These are phyloP conservation scores for Lachnellula subtilissima DNA, from an alignment of 2,329 filamentous ascomycete genomes.

Conservation along the genomic window DNA sequence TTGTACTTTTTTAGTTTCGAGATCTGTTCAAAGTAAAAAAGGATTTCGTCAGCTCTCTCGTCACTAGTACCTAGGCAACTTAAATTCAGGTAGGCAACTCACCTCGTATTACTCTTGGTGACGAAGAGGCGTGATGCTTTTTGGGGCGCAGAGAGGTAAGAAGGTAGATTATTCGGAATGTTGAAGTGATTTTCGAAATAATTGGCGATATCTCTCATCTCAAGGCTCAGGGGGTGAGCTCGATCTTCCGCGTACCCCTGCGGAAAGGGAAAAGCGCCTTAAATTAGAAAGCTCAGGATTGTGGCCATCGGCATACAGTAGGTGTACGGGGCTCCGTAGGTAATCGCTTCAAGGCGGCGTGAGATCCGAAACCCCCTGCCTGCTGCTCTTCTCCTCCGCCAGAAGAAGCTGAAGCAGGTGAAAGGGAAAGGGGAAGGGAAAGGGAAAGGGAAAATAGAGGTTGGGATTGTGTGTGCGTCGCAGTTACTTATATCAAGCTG, in stretches of 20 bases:
- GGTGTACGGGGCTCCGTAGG: no score
- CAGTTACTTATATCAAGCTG: neutral
- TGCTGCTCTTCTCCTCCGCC: neutral
- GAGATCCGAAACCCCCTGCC: neutral
- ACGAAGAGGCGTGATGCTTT: neutral
- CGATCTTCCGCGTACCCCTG: constrained; percentile 5
- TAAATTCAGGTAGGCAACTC: constrained; percentile 1
- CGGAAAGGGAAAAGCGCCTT: neutral
- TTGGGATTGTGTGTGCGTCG: neutral
- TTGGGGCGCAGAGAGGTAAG: constrained; percentile 2
- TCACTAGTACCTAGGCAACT: constrained; percentile 10
- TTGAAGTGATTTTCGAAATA: neutral
- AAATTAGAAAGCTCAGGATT: constrained; percentile 12
- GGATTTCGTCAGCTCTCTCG: constrained; percentile 18
- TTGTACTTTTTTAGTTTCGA: constrained; percentile 13
- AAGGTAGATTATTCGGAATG: neutral
- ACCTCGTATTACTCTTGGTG: neutral
- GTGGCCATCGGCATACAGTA: constrained; percentile 8
- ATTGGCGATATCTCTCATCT: constrained; percentile 1
- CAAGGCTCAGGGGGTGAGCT: constrained; percentile 2
- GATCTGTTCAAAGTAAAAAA: constrained; percentile 23
- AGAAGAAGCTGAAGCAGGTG: neutral
- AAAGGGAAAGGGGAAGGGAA: neutral
- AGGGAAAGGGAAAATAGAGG: neutral
- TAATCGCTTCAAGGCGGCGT: neutral